Evolutionary conservation across 768 basidiomycete genomes (phyloP), one percentile per base, ranked within the genome.

Genomic region (Daedaleopsis nitida): DNA sequence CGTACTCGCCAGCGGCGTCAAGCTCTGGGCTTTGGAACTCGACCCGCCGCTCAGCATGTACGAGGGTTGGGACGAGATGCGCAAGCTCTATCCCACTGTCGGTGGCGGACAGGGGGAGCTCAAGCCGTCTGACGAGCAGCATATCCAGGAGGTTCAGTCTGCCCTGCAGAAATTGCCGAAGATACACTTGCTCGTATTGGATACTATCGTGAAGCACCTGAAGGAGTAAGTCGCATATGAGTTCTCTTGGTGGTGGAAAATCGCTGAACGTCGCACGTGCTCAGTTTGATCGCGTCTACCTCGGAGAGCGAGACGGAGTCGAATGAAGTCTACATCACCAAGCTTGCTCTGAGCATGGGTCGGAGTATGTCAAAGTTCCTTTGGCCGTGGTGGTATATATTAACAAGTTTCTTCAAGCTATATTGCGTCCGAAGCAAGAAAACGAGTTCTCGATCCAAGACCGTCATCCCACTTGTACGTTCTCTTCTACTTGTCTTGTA

Each of bases 41-140:
- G 87, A 94, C 69, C 92, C 93, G 9, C 94, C 96, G 27, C 73
- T 97, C 12, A 83, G 86, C 17, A 76, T 91, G 50, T 96, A 88
- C 80, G 93, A 96, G 68, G 86, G 89, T 48, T 98, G 95, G 91
- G 94, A 96, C 45, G 95, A 97, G 34, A 80, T 96, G 62, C 83
- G 92, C 57, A 88, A 86, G 64, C 65, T 97, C n/a, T 98, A 97
- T 69, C 94, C 93, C 6, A 81, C 78, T 38, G 83, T 91, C 56
- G 87, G 89, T 24, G 81, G 84, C 11, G 70, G 80, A 24, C 71
- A 71, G 1, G 85, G 83, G 66, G 66, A 69, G n/a, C 82, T 81
- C 21, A 80, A 80, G 49, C 73, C 74, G 1, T 76, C 80, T 0
- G 82, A 86, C 55, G 82, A 87, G 56, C 82, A 89, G 51, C 85